phyloP scores from a whole-genome alignment of 164 flowering plant genomes.

The Liquidambar formosana region DNA sequence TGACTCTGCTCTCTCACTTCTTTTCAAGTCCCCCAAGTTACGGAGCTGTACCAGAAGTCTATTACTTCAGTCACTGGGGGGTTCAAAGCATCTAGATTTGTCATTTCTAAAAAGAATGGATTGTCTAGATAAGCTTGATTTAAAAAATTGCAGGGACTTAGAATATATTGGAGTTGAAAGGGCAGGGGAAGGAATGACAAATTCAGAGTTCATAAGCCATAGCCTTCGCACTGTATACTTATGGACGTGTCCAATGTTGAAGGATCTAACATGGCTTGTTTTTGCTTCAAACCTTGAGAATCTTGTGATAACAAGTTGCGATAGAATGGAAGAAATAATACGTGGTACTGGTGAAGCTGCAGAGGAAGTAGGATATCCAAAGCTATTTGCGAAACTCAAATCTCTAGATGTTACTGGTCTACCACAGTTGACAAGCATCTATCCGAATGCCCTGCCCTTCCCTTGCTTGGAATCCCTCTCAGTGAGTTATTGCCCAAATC shows the following conservation, averaged over 20 bases:
- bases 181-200: too few relatives aligned
- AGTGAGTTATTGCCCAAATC: constrained; percentile 1
- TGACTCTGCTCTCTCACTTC: background rate
- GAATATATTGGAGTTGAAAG: background rate
- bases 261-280: background rate
- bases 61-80: background rate
- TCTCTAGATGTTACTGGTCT: background rate
- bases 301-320: background rate
- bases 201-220: background rate
- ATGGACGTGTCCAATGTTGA: background rate
- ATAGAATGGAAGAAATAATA: background rate
- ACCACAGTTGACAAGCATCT: background rate
- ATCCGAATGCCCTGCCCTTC: background rate
- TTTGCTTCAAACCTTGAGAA: background rate
- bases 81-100: background rate
- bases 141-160: too few relatives aligned
- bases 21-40: background rate
- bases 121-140: too few relatives aligned
- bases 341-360: too few relatives aligned
- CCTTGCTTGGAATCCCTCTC: background rate
- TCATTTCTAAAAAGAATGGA: too few relatives aligned
- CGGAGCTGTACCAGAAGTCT: background rate
- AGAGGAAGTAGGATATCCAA: background rate
- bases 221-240: background rate
- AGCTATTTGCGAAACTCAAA: background rate